These are phyloP conservation scores for Verticillium isaacii DNA, from an alignment of 2,329 filamentous ascomycete species.

Conservation along the genomic window DNA sequence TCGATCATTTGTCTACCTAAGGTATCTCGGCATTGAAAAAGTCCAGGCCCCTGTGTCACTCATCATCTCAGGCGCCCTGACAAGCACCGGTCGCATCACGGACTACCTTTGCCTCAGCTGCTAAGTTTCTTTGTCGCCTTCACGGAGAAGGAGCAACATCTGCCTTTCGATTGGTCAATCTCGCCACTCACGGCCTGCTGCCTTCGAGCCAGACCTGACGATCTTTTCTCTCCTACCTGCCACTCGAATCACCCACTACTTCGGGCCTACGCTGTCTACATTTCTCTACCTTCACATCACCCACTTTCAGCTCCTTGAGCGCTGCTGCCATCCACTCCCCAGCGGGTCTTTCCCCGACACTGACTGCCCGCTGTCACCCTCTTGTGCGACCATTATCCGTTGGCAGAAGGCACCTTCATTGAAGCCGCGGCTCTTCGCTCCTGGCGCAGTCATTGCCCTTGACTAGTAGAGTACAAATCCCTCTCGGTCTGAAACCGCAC, in stretches of 20 bases:
- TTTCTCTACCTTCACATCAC: not conserved
- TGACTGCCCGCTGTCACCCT: too few relatives aligned
- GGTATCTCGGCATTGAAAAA: not conserved
- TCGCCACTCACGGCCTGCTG: not conserved
- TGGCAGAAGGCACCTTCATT: too few relatives aligned
- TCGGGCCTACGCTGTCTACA: not conserved
- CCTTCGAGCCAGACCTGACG: not conserved
- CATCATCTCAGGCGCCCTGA: too few relatives aligned
- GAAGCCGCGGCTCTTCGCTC: too few relatives aligned
- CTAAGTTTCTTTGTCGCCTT: not conserved
- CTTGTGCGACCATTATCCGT: too few relatives aligned
- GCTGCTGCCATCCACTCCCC: too few relatives aligned
- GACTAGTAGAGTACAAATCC: not conserved
- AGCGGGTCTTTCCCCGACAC: too few relatives aligned
- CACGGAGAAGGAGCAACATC: not conserved
- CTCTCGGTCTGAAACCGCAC: not conserved
- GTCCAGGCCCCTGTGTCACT: too few relatives aligned
- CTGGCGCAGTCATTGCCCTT: too few relatives aligned
- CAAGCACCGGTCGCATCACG: not conserved
- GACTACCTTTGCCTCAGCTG: not conserved
- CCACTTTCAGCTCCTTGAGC: not conserved
- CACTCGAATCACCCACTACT: not conserved
- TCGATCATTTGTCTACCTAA: not conserved
- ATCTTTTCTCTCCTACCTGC: not conserved
- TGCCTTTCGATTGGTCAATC: not conserved